Base-by-base conservation (phyloP, 208 protist species). In the Wallacemonas sp. region DNA sequence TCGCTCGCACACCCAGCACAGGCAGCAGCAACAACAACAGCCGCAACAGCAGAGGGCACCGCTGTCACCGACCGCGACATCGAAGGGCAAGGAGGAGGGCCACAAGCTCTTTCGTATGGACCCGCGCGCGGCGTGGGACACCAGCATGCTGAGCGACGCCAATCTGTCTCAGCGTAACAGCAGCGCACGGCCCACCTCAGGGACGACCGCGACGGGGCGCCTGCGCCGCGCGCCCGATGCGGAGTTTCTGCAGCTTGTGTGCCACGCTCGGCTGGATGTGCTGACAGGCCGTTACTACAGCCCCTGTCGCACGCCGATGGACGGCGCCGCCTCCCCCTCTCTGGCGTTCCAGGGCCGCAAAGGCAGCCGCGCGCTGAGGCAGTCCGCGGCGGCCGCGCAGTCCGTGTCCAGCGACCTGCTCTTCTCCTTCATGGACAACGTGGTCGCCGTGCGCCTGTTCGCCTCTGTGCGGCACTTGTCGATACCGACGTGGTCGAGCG, bases 381-480 rank as follows among this genome's bases (percentile, higher is more conserved):
- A 18, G 44, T 48, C 44, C 4, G 44, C 48, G 4, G 20, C 20
- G 48, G 1, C 50, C 16, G 11, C 65, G 33, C 54, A 39, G 46
- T 22, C 49, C 38, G 46, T 62, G 10, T 42, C 66, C 20, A 59
- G 54, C 31, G 39, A 69, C 39, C 57, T 72, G 22, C 29, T 75
- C 36, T 88, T 81, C 46, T 78, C 78, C 7, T 65, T 88, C 26
- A 65, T 84, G 46, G 82, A 82, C 57, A 88, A 84, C 68, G 70
- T 81, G 7, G 72, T 62, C 5, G 18, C 26, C 2, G 74, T 88
- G 54, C 70, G 42, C 14, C 70, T 88, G 28, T 59, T 57, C 25
- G 82, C 77, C 7, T 69, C 68, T 2, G 61, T 88, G 36, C 72
- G 68, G 14, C 82, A 84, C 61, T 31, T 80, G 32, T 61, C 64